Conservation (phyloP, 2,329 filamentous ascomycete species). For the Thielaviopsis ethacetica region DNA sequence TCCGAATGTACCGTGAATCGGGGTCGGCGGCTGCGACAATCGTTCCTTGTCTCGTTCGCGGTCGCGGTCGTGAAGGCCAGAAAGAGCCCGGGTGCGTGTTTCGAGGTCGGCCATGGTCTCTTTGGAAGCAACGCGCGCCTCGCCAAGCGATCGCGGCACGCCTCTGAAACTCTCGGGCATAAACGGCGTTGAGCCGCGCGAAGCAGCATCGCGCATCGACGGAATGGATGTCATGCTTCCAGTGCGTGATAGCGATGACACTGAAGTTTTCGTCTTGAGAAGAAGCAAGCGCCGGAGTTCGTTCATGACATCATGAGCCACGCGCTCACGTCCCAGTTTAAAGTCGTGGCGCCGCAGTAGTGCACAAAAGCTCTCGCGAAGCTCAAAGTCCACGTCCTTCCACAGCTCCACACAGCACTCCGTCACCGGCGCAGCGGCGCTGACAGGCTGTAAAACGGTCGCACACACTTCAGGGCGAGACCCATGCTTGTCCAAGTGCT, state of each 20-base stretch:
- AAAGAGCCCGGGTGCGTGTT: slow-evolving; percentile 5
- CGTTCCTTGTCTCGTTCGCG: not conserved
- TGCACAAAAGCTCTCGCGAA: slow-evolving; percentile 34
- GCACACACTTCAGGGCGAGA: slow-evolving; percentile 4
- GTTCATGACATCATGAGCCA: slow-evolving; percentile 30
- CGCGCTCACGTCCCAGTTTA: slow-evolving; percentile 26
- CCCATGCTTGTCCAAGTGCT: slow-evolving; percentile 30
- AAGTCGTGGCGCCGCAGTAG: slow-evolving; percentile 26
- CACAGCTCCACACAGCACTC: slow-evolving; percentile 34
- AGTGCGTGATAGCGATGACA: not conserved
- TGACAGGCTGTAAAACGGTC: slow-evolving; percentile 7
- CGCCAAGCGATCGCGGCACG: slow-evolving; percentile 3
- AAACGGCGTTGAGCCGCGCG: slow-evolving; percentile 5
- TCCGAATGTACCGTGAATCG: not conserved
- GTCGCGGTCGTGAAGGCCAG: slow-evolving; percentile 1
- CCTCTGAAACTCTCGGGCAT: slow-evolving; percentile 1
- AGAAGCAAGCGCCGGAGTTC: slow-evolving; percentile 10
- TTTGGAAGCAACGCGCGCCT: slow-evolving; percentile 5
- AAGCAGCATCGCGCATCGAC: not conserved
- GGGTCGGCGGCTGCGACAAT: not conserved
- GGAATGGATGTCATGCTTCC: not conserved
- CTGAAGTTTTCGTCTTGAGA: not conserved
- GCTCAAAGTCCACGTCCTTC: slow-evolving; percentile 29
- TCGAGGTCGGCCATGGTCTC: slow-evolving; percentile 12
- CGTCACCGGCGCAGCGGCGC: slow-evolving; percentile 17